Evolutionary conservation across 164 flowering plant genomes (phyloP).

Genomic region (Echeveria elegans): DNA sequence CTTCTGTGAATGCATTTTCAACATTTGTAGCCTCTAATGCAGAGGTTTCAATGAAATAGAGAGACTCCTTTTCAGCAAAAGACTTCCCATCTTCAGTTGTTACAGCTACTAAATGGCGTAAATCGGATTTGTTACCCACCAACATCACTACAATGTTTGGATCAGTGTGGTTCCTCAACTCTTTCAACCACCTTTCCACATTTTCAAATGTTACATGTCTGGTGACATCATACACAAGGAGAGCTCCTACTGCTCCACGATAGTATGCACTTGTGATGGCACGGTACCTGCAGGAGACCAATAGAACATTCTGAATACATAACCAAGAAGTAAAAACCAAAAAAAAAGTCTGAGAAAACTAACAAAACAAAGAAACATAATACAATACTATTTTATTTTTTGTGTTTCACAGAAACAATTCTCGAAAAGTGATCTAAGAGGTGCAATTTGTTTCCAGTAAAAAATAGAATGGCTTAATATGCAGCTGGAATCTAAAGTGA

Average conservation of each 20-base stretch:
- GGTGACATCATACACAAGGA: slow-evolving; percentile 44
- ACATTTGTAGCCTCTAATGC: slow-evolving; percentile 61
- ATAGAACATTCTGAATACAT: neutral
- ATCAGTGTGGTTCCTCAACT: slow-evolving; percentile 42
- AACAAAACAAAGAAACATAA: neutral
- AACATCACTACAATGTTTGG: slow-evolving; percentile 39
- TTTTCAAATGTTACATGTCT: slow-evolving; percentile 44
- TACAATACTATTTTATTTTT: too few relatives aligned
- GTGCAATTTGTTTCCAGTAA: too few relatives aligned
- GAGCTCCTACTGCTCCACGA: slow-evolving; percentile 44
- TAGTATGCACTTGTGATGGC: slow-evolving; percentile 53
- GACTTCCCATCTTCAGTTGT: slow-evolving; percentile 33
- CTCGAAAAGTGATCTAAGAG: too few relatives aligned
- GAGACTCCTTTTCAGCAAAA: slow-evolving; percentile 55
- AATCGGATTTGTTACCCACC: slow-evolving; percentile 44
- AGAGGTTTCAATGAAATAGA: slow-evolving; percentile 59
- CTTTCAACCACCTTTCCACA: slow-evolving; percentile 46
- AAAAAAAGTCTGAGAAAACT: neutral
- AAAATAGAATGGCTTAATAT: too few relatives aligned
- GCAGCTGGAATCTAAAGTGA: too few relatives aligned
- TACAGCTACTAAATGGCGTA: slow-evolving; percentile 40
- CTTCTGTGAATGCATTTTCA: slow-evolving; percentile 59
- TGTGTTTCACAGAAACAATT: too few relatives aligned
- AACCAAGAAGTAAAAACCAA: neutral
- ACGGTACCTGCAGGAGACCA: slow-evolving; percentile 21